Base-by-base conservation (phyloP, 2,329 filamentous ascomycete genomes). In the Xylaria sp. region DNA sequence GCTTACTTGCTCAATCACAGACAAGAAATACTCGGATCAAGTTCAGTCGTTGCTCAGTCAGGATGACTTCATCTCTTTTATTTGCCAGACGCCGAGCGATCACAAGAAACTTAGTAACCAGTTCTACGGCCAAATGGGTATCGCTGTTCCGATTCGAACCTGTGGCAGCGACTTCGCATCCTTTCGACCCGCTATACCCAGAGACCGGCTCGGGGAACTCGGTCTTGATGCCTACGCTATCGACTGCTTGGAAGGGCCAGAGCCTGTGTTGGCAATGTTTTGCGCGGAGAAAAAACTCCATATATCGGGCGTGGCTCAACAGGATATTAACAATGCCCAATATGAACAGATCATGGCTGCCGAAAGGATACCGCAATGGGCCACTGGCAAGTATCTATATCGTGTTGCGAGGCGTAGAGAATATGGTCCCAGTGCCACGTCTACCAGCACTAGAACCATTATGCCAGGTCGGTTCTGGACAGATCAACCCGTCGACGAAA, bases 231-330 rank as follows among this genome's bases (percentile, higher is more conserved):
- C 91, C 1, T 97, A 92, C 82, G 90, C 93, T 0, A 84, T 92
- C 30, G 92, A 98, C 75, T 93, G 87, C 67, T 77, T 99, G 5
- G 86, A 90, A 39, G 96, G 95, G 0, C 97, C 97, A 0, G 89
- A 91, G 1, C 87, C 92, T 1, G 93, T 99, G 1, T 82, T 98
- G 39, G 91, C 93, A 6, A 96, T 97, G 92, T 86, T 99, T 24
- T 98, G 94, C 79, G 86, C 89, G 12, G 90, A 92, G 72, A 88
- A 86, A 66, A 86, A 83, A 61, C 79, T 98, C 6, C 89, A 97
- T 74, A 82, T 83, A 30, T 90, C 90, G 5, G 93, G 89, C 0
- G 86, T 95, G 53, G 84, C 87, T 17, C 81, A 89, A 14, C 79
- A 78, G 4, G 88, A 93, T 9, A 88, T 94, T 39, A 87, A 79